Evolutionary conservation across 176 grass and related monocot species (phyloP), one percentile per base, ranked within the genome.

Genomic region (Bolboschoenus planiculmis): DNA sequence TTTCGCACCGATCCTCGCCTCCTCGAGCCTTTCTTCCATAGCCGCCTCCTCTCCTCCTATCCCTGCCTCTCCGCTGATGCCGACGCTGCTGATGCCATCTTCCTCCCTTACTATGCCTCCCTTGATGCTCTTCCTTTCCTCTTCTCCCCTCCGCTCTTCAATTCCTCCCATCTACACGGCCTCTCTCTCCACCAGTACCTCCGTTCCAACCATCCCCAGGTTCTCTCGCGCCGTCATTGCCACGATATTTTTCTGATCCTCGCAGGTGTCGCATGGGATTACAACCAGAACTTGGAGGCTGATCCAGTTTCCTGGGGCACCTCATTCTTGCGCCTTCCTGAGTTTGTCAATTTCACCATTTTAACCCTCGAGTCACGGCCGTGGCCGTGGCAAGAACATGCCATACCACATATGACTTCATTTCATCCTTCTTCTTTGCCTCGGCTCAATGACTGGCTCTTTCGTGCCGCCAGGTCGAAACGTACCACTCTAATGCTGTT

Each of bases 361-460:
- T 81, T 95, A n/a, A 75, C 87, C 1, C 26, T 90, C 1, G 92
- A 98, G 75, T 87, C 89, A 8, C 88, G 92, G 30, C 58, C 78
- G 0, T 93, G 89, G 92, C 90, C 92, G 5, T 93, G 92, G 90
- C 95, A 98, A 86, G 92, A 98, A 88, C 95, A 93, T 84, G 92
- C 95, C 0, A 64, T 95, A 80, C 92, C 95, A 24, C 84, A 89
- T 71, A 81, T 84, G 47, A 98, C 90, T 21, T 88, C 90, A 1
- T 95, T 98, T 86, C 95, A 95, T 83, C 88, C 89, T 27, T 31
- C 87, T 7, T 85, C 93, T 1, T 59, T 90, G 53, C 40, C 56
- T 18, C 84, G 66, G 56, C 82, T 90, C 55, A 75, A 78, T 40
- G 88, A 84, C 56, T 95, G 90, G 92, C 56, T 92, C 61, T 36